Conservation (phyloP, 352 stramenopile genomes). For the Phytopythium aichiense region DNA sequence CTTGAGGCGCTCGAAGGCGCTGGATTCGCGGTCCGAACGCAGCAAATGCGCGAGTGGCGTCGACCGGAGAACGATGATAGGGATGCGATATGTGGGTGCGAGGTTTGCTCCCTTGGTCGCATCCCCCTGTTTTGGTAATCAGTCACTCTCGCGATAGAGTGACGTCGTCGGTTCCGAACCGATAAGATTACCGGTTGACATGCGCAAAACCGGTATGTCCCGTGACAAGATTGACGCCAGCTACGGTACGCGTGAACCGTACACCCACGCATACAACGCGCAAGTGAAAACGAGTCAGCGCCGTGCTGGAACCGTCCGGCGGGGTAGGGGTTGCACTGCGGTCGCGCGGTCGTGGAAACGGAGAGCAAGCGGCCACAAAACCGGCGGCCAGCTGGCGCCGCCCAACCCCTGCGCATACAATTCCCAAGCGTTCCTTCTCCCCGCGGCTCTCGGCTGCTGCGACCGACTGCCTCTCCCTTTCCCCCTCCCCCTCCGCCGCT, state of each 20-base stretch:
- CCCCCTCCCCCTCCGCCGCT: too few relatives aligned
- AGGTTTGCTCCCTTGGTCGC: background rate
- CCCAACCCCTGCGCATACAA: background rate
- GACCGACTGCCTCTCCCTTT: too few relatives aligned
- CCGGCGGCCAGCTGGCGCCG: background rate
- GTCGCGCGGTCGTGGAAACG: background rate
- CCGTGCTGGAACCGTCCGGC: background rate
- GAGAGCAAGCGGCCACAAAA: background rate
- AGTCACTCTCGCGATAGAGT: background rate
- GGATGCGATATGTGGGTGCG: background rate
- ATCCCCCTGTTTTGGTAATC: background rate
- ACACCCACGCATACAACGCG: background rate
- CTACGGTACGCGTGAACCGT: background rate
- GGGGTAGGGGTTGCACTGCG: background rate
- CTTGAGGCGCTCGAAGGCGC: too few relatives aligned
- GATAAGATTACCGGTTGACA: background rate
- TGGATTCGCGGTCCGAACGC: too few relatives aligned
- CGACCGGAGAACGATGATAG: too few relatives aligned
- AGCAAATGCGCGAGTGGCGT: too few relatives aligned
- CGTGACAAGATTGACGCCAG: background rate
- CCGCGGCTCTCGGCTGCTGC: too few relatives aligned
- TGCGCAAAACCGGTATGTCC: background rate
- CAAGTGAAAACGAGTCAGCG: constrained; percentile 4
- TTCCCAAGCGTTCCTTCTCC: background rate
- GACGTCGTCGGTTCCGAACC: background rate